These are phyloP conservation scores for Rhodamnia rubescens DNA, from an alignment of 345 rosid genomes.

Conservation along the genomic window DNA sequence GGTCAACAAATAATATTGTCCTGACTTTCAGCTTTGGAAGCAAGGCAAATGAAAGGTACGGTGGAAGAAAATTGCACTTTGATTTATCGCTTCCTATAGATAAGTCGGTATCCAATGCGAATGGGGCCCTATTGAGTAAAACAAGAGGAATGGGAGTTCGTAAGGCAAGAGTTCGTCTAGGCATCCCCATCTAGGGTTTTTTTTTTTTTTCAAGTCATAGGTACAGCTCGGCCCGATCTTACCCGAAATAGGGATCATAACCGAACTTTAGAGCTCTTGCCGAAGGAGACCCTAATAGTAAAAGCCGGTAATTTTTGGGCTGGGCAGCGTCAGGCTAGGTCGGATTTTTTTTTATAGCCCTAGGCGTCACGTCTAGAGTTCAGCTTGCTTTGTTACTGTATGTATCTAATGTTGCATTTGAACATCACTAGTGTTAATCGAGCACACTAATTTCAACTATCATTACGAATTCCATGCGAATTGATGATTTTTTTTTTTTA, in stretches of 20 bases:
- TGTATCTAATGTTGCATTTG: not conserved
- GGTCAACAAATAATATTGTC: no score
- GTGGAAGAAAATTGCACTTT: not conserved
- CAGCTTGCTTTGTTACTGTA: not conserved
- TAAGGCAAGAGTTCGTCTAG: not conserved
- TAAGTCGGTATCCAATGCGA: not conserved
- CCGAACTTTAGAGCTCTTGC: no score
- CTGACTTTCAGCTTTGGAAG: no score
- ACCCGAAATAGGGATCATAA: no score
- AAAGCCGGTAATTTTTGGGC: no score
- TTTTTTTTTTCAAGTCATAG: no score
- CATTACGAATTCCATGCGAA: not conserved
- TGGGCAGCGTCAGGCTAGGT: fast-evolving
- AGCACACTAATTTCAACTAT: not conserved
- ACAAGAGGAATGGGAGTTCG: not conserved
- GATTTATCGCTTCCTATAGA: not conserved
- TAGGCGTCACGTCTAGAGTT: not conserved
- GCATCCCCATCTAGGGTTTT: no score
- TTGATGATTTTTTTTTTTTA: fast-evolving
- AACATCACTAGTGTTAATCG: not conserved
- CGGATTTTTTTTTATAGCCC: no score
- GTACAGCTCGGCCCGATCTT: no score
- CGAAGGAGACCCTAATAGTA: no score
- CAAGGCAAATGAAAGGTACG: no score
- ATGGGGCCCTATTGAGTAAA: not conserved